Conservation (phyloP, 257 asterid species). For the Verbascum thapsus region DNA sequence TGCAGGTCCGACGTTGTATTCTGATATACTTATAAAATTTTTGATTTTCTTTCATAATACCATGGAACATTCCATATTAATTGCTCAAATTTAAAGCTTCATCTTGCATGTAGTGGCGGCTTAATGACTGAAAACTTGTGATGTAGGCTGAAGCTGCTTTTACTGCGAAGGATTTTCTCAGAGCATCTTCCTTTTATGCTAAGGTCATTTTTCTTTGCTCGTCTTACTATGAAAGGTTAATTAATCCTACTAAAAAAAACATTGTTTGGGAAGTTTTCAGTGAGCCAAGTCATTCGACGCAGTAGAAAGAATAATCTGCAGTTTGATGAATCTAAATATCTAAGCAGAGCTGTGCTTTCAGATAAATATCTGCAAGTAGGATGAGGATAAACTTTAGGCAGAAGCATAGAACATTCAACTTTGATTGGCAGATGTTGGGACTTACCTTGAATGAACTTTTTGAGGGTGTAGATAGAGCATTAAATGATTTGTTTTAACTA, state of each 20-base stretch:
- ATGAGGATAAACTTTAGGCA: constrained; percentile 17
- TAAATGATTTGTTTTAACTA: constrained; percentile 14
- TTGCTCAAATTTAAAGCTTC: not conserved
- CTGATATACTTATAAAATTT: constrained; percentile 21
- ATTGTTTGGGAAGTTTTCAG: not conserved
- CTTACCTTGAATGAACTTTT: constrained; percentile 18
- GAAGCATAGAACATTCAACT: constrained; percentile 14
- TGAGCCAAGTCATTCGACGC: not conserved
- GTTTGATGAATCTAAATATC: not conserved
- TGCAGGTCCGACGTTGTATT: constrained; percentile 61
- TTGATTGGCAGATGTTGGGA: constrained; percentile 8
- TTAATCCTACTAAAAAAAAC: not conserved
- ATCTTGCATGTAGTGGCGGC: constrained; percentile 22
- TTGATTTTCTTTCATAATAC: constrained; percentile 17
- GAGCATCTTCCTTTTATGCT: constrained; percentile 96
- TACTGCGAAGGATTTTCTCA: constrained; percentile 77
- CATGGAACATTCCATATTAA: constrained; percentile 11
- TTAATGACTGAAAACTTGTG: constrained; percentile 33
- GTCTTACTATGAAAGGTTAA: not conserved
- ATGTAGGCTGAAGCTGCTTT: constrained; percentile 97
- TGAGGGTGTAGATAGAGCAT: constrained; percentile 12
- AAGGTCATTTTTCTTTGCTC: constrained; percentile 54
- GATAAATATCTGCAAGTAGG: constrained; percentile 1
- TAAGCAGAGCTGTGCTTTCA: not conserved
- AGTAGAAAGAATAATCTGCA: constrained; percentile 4